Evolutionary conservation across 2,329 filamentous ascomycete species (phyloP).

Genomic region (Talaromyces sp.): DNA sequence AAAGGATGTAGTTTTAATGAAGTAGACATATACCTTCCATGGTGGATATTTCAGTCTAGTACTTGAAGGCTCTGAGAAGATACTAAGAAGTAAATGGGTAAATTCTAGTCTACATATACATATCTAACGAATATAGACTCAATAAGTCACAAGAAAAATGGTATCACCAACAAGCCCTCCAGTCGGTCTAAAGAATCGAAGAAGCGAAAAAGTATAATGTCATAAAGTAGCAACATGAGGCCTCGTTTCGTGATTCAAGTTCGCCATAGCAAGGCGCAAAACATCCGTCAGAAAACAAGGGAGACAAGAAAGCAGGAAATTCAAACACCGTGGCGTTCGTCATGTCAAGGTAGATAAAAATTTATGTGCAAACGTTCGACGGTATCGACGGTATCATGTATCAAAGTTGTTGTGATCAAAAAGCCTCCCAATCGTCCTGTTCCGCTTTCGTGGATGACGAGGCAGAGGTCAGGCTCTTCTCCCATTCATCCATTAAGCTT

Average conservation of each 20-base stretch:
- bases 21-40: neutral
- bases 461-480: constrained; percentile 66
- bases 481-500: constrained; percentile 86
- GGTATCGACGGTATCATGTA: neutral
- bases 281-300: constrained; percentile 10
- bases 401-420: neutral
- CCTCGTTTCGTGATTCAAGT: constrained; percentile 16
- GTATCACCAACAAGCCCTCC: neutral
- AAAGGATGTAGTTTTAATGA: neutral
- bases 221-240: constrained; percentile 2
- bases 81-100: neutral
- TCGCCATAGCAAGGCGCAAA: constrained; percentile 6
- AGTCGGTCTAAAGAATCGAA: neutral
- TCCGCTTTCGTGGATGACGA: constrained; percentile 20
- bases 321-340: neutral
- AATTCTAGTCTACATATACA: neutral
- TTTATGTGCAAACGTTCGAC: neutral
- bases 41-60: neutral
- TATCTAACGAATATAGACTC: neutral
- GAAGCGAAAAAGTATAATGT: neutral
- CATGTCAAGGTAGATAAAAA: neutral
- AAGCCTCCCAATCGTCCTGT: constrained; percentile 18
- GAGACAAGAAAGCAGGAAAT: neutral
- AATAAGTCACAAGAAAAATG: neutral
- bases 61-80: neutral